These are phyloP conservation scores for Sclerotinia glacialis DNA, from an alignment of 2,329 filamentous ascomycete species.

Conservation along the genomic window DNA sequence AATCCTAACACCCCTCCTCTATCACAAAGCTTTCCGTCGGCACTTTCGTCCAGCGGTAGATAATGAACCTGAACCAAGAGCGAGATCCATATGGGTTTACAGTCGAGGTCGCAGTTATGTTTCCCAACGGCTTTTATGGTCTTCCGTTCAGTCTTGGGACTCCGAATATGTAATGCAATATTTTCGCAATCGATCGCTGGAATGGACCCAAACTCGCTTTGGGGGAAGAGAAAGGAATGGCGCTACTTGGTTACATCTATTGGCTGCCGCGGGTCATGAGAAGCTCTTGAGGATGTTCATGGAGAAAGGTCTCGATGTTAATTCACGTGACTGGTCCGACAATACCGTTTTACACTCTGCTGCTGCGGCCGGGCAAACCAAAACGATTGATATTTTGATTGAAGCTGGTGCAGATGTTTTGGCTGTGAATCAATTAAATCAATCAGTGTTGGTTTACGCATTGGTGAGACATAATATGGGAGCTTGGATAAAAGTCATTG, in stretches of 20 bases:
- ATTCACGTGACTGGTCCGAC: constrained; percentile 19
- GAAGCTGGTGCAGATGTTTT: constrained; percentile 7
- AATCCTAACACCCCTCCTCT: constrained; percentile 10
- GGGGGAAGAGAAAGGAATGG: constrained; percentile 21
- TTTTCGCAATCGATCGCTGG: constrained; percentile 11
- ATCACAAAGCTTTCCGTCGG: constrained; percentile 20
- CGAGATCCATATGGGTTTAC: constrained; percentile 18
- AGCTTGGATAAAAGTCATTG: constrained; percentile 1
- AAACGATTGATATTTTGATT: constrained; percentile 5
- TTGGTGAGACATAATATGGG: neutral
- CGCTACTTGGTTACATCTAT: constrained; percentile 21
- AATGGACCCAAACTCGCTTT: constrained; percentile 17
- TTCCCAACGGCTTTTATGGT: constrained; percentile 18
- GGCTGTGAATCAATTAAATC: neutral
- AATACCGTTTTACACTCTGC: constrained; percentile 19
- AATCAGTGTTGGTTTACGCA: constrained; percentile 17
- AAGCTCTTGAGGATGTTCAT: constrained; percentile 13
- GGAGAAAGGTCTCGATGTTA: constrained; percentile 10
- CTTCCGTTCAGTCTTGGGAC: constrained; percentile 6
- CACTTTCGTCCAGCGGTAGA: constrained; percentile 14
- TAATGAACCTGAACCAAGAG: constrained; percentile 15
- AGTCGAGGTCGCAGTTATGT: constrained; percentile 21
- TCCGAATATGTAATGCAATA: constrained; percentile 18
- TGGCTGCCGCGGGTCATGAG: constrained; percentile 10
- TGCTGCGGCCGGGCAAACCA: neutral